Percentiles rank a stretch among this genome's conserved stretches.
phyloP scores from a whole-genome alignment of 2,329 filamentous ascomycete species.

The Chaetomium globosum region DNA sequence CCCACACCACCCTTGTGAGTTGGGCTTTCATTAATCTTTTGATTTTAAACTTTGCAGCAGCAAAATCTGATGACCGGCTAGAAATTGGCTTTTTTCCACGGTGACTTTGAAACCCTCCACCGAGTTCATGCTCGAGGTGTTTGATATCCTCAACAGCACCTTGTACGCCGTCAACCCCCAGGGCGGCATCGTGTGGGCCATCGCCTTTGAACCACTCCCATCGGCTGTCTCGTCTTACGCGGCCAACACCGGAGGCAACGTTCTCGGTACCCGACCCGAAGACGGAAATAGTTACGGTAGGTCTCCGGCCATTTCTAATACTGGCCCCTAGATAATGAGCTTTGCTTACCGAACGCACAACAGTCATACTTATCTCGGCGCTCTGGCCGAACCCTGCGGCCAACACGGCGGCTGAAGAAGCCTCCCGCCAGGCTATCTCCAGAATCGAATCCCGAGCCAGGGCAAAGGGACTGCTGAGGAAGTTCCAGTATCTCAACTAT shows the following conservation, averaged over 20 bases:
- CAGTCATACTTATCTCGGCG: conserved; percentile 13
- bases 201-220: conserved; percentile 16
- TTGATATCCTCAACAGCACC: conserved; percentile 20
- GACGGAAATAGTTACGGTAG: conserved; percentile 17
- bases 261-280: conserved; percentile 10
- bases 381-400: conserved; percentile 12
- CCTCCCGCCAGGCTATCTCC: not conserved
- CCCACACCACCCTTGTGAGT: conserved; percentile 18
- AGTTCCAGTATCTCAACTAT: conserved; percentile 19
- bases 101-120: conserved; percentile 11
- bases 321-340: not conserved
- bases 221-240: conserved; percentile 6
- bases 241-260: conserved; percentile 16
- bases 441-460: not conserved
- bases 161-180: conserved; percentile 17
- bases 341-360: not conserved
- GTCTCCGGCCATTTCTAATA: not conserved
- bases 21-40: not conserved
- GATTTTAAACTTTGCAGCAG: not conserved
- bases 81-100: conserved; percentile 15
- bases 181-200: conserved; percentile 12
- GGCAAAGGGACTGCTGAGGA: conserved; percentile 10
- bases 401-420: not conserved
- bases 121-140: conserved; percentile 16
- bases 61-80: not conserved